phyloP scores from a whole-genome alignment of 495 filamentous ascomycete genomes.

The Penicillium argentinense region DNA sequence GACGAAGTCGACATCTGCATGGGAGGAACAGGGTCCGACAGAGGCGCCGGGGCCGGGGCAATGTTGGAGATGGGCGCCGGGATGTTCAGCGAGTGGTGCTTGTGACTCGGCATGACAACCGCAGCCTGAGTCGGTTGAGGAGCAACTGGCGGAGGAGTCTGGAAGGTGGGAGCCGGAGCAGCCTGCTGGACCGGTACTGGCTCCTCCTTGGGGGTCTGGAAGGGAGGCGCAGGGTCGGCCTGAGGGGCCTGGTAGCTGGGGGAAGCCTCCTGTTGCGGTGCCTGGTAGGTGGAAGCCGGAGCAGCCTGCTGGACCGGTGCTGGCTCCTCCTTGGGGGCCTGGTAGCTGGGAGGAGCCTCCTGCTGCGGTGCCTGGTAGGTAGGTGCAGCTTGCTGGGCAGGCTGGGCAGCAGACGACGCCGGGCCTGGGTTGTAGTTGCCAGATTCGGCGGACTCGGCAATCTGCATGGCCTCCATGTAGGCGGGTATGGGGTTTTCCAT shows the following conservation, averaged over 20 bases:
- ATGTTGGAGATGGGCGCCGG: neutral
- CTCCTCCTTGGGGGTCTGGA: neutral
- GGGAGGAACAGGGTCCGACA: constrained; percentile 3
- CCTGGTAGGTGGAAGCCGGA: constrained; percentile 1
- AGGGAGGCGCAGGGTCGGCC: neutral
- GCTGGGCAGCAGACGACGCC: neutral
- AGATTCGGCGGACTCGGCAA: constrained; percentile 3
- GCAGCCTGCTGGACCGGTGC: neutral
- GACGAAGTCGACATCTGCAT: neutral
- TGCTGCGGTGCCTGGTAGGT: constrained; percentile 3
- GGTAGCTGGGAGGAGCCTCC: neutral
- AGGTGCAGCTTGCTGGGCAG: neutral
- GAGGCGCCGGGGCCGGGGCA: neutral
- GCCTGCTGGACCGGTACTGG: neutral
- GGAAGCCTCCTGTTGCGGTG: neutral
- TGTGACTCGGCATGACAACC: neutral
- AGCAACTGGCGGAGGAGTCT: neutral
- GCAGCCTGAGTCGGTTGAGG: neutral
- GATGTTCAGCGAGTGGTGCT: neutral
- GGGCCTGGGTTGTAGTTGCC: constrained; percentile 7
- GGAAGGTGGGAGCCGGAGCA: neutral
- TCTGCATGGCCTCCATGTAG: constrained; percentile 16
- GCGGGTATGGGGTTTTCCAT: constrained; percentile 15
- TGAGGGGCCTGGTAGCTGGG: neutral
- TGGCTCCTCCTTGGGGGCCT: neutral